A percentile compares a stretch with the other conserved stretches of the same genome.
Conservation (phyloP, 2,329 filamentous ascomycete species). For the Hymenoscyphus fraxineus region DNA sequence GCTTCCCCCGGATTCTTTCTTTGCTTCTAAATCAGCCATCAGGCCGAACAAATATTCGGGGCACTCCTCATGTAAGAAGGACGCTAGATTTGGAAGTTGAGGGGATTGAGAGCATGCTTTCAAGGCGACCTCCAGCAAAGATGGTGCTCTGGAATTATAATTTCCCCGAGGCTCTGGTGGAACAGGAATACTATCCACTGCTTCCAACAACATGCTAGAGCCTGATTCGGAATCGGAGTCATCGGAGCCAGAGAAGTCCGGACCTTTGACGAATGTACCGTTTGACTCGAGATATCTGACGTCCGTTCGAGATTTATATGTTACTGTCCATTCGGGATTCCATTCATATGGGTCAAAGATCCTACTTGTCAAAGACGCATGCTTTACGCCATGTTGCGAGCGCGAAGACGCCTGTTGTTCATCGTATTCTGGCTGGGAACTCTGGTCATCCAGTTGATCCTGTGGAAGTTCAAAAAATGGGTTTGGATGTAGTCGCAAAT, state of each 20-base stretch:
- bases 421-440: constrained; percentile 14
- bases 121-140: constrained; percentile 33
- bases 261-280: constrained; percentile 30
- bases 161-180: constrained; percentile 21
- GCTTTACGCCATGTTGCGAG: constrained; percentile 1
- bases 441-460: constrained; percentile 11
- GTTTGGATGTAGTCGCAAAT: constrained; percentile 59
- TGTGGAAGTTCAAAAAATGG: constrained; percentile 48
- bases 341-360: constrained; percentile 13
- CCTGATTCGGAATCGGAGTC: background rate
- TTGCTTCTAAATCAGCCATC: constrained; percentile 32
- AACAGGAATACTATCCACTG: constrained; percentile 19
- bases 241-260: constrained; percentile 20
- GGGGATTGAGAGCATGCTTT: constrained; percentile 25
- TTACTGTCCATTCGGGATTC: constrained; percentile 27
- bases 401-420: constrained; percentile 12
- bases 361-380: constrained; percentile 5
- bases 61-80: constrained; percentile 22
- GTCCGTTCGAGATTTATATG: constrained; percentile 30
- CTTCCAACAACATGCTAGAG: constrained; percentile 16
- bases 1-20: constrained; percentile 47
- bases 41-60: constrained; percentile 26
- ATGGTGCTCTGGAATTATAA: constrained; percentile 28
- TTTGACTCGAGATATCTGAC: constrained; percentile 30
- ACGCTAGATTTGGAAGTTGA: constrained; percentile 25